Conservation (phyloP, 805 yeast genomes). For the Yamadazyma endophytica region DNA sequence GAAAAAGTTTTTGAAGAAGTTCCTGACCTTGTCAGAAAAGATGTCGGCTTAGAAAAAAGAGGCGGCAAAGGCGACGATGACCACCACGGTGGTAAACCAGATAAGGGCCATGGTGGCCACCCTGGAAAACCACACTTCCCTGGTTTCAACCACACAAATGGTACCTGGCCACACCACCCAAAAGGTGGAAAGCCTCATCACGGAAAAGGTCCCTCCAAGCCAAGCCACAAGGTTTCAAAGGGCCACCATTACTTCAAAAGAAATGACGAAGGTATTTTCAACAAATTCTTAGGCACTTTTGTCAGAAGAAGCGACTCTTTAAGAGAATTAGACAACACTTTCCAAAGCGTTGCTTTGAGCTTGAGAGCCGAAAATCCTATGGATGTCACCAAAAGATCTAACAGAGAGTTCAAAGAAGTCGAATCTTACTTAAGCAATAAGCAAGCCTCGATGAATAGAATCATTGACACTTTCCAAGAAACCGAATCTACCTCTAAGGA, state of each 20-base stretch:
- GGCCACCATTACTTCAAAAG: too few species aligned
- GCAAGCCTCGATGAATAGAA: slow-evolving; percentile 1
- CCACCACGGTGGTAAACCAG: slow-evolving; percentile 1
- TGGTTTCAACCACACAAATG: slow-evolving; percentile 1
- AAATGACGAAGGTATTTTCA: too few species aligned
- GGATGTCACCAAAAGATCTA: slow-evolving; percentile 1
- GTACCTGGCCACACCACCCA: slow-evolving; percentile 1
- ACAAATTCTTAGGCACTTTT: too few species aligned
- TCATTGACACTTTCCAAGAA: not conserved
- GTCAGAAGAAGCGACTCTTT: slow-evolving; percentile 2
- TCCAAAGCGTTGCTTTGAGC: slow-evolving; percentile 1
- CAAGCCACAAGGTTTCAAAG: not conserved
- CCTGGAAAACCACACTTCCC: not conserved
- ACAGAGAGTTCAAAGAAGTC: not conserved
- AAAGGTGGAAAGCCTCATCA: not conserved
- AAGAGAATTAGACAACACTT: slow-evolving; percentile 4
- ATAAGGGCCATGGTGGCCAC: slow-evolving; percentile 31
- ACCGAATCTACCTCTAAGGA: too few species aligned
- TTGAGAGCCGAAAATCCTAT: not conserved
- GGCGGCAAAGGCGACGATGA: slow-evolving; percentile 1
- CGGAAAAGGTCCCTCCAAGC: slow-evolving; percentile 1
- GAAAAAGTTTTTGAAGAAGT: slow-evolving; percentile 2
- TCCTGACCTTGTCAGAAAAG: slow-evolving; percentile 2
- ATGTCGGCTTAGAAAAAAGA: slow-evolving; percentile 1
- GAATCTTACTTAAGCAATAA: not conserved